Percentiles rank a stretch among this genome's conserved stretches.
Evolutionary conservation across 2,329 filamentous ascomycete genomes (phyloP).

Genomic region (Botrytis fabae): DNA sequence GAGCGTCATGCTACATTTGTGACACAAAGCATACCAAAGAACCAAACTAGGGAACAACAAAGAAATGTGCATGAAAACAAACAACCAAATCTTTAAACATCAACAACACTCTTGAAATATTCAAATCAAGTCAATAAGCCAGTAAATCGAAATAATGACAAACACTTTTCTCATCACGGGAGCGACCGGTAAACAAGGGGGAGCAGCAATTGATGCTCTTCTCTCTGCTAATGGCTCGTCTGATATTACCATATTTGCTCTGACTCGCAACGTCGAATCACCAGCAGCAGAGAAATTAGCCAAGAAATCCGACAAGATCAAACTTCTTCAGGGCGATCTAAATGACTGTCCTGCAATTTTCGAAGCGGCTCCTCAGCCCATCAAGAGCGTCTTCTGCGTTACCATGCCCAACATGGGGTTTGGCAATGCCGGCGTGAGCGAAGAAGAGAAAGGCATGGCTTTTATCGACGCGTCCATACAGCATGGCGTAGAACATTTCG

Average conservation of each 20-base stretch:
- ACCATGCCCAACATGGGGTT: slow-evolving; percentile 35
- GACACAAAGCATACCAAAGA: slow-evolving; percentile 16
- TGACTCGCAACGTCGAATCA: slow-evolving; percentile 56
- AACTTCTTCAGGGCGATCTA: slow-evolving; percentile 57
- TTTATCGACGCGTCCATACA: slow-evolving; percentile 53
- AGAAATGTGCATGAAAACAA: not conserved
- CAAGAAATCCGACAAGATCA: slow-evolving; percentile 48
- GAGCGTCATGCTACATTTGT: not conserved
- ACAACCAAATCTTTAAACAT: not conserved
- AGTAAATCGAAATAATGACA: slow-evolving; percentile 11
- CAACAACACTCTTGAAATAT: not conserved
- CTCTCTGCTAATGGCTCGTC: slow-evolving; percentile 36
- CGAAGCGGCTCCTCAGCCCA: slow-evolving; percentile 38
- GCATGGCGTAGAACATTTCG: slow-evolving; percentile 53
- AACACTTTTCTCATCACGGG: slow-evolving; percentile 46
- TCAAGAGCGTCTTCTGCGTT: slow-evolving; percentile 64
- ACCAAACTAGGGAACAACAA: slow-evolving; percentile 1
- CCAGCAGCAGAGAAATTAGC: slow-evolving; percentile 50
- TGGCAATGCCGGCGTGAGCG: slow-evolving; percentile 33
- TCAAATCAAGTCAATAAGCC: not conserved
- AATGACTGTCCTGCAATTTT: slow-evolving; percentile 54
- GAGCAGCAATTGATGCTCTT: slow-evolving; percentile 47
- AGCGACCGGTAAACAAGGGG: slow-evolving; percentile 52
- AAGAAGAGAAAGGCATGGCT: slow-evolving; percentile 52
- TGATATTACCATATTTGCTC: slow-evolving; percentile 54